Percentiles rank a stretch among this genome's conserved stretches.
Conservation (phyloP, 23 red algal species). For the Gracilariopsis chorda region DNA sequence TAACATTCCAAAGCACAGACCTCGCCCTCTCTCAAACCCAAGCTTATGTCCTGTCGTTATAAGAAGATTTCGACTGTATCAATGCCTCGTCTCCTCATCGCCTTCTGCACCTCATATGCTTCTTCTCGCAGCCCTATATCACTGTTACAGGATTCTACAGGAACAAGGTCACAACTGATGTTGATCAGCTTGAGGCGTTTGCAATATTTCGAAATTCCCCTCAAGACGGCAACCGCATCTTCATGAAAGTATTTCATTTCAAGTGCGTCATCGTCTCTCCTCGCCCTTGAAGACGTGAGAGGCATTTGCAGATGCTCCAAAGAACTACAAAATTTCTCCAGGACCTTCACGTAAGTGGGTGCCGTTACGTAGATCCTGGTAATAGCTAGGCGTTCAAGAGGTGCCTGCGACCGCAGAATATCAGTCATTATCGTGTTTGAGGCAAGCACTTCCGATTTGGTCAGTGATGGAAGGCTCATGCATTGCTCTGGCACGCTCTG, state of each 20-base stretch:
- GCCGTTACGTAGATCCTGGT: not conserved
- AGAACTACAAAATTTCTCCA: not conserved
- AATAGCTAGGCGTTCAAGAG: not conserved
- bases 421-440: not conserved
- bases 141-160: not conserved
- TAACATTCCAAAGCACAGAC: no score
- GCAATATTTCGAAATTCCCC: not conserved
- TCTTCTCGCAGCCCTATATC: not conserved
- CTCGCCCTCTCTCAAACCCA: no score
- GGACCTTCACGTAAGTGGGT: not conserved
- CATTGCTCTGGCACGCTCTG: not conserved
- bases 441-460: not conserved
- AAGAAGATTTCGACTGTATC: not conserved
- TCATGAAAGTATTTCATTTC: not conserved
- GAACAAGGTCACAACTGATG: not conserved
- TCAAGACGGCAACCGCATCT: not conserved
- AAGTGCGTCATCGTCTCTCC: not conserved
- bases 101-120: not conserved
- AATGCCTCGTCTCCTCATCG: not conserved
- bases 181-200: not conserved
- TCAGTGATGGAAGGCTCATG: not conserved
- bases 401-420: not conserved
- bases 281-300: not conserved
- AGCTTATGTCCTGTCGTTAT: not conserved
- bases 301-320: not conserved